A percentile compares a stretch with the other conserved stretches of the same genome.
These are phyloP conservation scores for Taphrina confusa DNA, from an alignment of 1,139 yeast genomes.

Conservation along the genomic window DNA sequence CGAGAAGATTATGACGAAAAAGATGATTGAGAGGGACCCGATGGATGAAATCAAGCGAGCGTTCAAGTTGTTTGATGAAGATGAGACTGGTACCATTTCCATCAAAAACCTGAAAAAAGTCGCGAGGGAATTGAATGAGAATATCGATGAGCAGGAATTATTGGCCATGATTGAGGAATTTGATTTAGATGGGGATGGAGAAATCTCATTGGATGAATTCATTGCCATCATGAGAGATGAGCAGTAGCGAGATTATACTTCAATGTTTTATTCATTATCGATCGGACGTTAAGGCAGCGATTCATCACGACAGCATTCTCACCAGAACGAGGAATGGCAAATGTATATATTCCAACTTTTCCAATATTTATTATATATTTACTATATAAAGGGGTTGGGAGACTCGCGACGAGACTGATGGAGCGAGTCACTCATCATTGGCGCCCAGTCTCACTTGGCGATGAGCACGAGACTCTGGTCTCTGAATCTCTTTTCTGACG, in stretches of 20 bases:
- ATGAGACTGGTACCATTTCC: slow-evolving; percentile 80
- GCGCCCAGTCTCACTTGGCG: no score
- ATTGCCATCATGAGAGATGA: slow-evolving; percentile 58
- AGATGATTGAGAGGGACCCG: slow-evolving; percentile 83
- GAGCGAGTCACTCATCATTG: no score
- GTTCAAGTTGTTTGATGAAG: slow-evolving; percentile 85
- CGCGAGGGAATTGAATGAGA: slow-evolving; percentile 91
- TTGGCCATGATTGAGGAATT: slow-evolving; percentile 98
- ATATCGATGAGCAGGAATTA: slow-evolving; percentile 85
- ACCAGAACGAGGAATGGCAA: no score
- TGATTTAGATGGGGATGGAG: slow-evolving; percentile 95
- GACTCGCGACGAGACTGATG: no score
- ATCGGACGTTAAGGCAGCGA: no score
- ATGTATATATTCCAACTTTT: no score
- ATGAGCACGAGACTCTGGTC: no score
- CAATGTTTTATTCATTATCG: no score
- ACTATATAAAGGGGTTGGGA: no score
- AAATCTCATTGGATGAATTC: slow-evolving; percentile 82
- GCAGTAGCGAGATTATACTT: not conserved
- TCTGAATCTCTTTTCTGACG: not conserved
- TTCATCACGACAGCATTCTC: no score
- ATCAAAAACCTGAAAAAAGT: slow-evolving; percentile 82
- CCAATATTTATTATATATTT: no score
- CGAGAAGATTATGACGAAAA: slow-evolving; percentile 59
- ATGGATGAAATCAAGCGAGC: slow-evolving; percentile 89